Percentiles rank a stretch among this genome's conserved stretches.
These are phyloP conservation scores for Thinopyrum elongatum DNA, from an alignment of 176 grass and related monocot species.

Conservation along the genomic window DNA sequence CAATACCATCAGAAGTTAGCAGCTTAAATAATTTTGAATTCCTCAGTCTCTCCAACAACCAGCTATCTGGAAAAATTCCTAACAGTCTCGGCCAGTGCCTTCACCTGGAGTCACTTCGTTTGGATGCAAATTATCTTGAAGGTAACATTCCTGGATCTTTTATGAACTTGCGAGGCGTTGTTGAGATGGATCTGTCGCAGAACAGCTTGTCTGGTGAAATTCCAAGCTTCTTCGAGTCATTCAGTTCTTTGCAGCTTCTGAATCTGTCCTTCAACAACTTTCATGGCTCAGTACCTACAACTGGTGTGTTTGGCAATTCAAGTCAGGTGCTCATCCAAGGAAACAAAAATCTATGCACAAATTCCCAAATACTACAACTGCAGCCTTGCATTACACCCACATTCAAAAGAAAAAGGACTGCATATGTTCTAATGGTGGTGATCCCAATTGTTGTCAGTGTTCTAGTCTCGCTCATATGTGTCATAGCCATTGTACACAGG, in stretches of 20 bases:
- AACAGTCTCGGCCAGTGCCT: conserved; percentile 24
- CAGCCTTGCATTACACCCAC: not conserved
- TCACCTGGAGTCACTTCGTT: conserved; percentile 6
- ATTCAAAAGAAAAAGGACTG: not conserved
- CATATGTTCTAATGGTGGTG: not conserved
- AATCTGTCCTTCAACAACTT: conserved; percentile 48
- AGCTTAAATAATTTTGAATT: conserved; percentile 23
- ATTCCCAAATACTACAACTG: not conserved
- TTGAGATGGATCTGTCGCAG: conserved; percentile 39
- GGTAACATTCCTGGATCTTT: conserved; percentile 31
- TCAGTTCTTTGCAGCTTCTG: conserved; percentile 24
- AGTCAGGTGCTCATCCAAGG: conserved; percentile 7
- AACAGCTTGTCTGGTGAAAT: conserved; percentile 41
- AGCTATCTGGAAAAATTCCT: conserved; percentile 39
- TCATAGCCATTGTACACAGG: not conserved
- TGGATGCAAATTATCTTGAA: conserved; percentile 33
- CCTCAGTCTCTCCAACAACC: conserved; percentile 25
- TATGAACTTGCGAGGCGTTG: conserved; percentile 8
- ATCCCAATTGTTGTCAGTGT: not conserved
- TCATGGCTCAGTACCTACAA: conserved; percentile 28
- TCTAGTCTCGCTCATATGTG: not conserved
- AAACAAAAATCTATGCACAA: conserved; percentile 11
- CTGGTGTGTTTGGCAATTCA: conserved; percentile 6
- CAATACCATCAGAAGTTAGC: conserved; percentile 29
- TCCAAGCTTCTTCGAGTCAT: not conserved